Base-by-base conservation (phyloP, 768 basidiomycete genomes). In the Suillus bovinus region DNA sequence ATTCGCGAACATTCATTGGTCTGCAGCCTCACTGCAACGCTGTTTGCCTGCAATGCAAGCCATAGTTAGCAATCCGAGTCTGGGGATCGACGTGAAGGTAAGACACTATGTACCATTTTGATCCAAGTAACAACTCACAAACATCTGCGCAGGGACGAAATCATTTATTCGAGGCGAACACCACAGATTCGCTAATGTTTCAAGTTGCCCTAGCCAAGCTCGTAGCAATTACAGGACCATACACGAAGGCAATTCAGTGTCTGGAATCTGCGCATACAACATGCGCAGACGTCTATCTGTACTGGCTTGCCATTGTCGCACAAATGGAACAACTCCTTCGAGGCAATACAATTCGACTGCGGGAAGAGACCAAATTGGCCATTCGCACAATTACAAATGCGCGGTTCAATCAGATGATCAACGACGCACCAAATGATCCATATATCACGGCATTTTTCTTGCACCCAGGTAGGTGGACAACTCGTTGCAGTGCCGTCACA, bases 341-440 rank as follows among this genome's bases (percentile, higher is more conserved):
- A 0, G 59, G 60, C 36, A 62, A 68, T 46, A 5, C n/a, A 24
- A 42, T 42, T 42, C 41, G 7, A 42, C 41, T 42, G 17, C 17
- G 8, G 2, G 17, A 42, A 42, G 41, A 42, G 41, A 42, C 41
- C 41, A 42, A 1, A 63, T 60, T 16, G 62, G 54, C 64, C 6
- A 69, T 69, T 20, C 49, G 63, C 0, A 22, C 31, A 1, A 62
- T 65, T 47, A 59, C 68, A 3, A 74, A 74, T 41, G 13, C 6
- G 4, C 67, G 68, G 14, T 73, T 61, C 52, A 46, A 69, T 17
- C 57, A 72, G 46, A 64, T 74, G 67, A 69, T 74, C 31, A 46
- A 66, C 2, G 60, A 67, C 4, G 61, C 67, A 1, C 63, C 61
- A 14, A 63, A 63, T 14, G 61, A 66, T n/a, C 46, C n/a, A n/a